Percentiles rank a stretch among this genome's conserved stretches.
Evolutionary conservation across 768 basidiomycete genomes (phyloP).

Genomic region (Mrakia frigida): DNA sequence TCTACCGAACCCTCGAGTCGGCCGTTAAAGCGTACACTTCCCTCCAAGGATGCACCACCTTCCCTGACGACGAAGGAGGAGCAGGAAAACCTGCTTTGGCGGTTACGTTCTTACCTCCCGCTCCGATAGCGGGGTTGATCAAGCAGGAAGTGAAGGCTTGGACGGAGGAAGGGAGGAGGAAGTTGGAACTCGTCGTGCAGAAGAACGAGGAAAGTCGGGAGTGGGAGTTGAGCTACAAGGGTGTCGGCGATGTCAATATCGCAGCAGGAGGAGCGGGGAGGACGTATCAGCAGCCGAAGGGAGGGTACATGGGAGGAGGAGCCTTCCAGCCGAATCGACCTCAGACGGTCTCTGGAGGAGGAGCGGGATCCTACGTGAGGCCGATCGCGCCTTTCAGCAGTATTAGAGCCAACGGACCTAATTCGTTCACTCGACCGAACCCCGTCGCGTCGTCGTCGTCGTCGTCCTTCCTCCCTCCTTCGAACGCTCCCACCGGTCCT

Average conservation of each 20-base stretch:
- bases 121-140: slow-evolving; percentile 38
- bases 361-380: background rate
- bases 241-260: slow-evolving; percentile 21
- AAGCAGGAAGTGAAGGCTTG: slow-evolving; percentile 42
- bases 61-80: slow-evolving; percentile 10
- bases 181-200: slow-evolving; percentile 38
- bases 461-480: background rate
- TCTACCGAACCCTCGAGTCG: background rate
- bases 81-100: slow-evolving; percentile 32
- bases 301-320: too few relatives aligned
- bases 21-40: slow-evolving; percentile 23
- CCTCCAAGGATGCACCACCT: slow-evolving; percentile 14
- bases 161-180: slow-evolving; percentile 41
- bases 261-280: background rate
- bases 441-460: background rate
- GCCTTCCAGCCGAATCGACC: too few relatives aligned
- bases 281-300: background rate
- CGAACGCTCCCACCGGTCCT: background rate
- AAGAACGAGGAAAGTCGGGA: slow-evolving; percentile 26
- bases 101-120: slow-evolving; percentile 41
- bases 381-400: background rate
- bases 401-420: background rate
- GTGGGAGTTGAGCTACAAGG: slow-evolving; percentile 33
- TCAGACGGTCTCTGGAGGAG: too few relatives aligned
- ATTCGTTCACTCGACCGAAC: background rate